Base-by-base conservation (phyloP, 2,329 filamentous ascomycete species). In the Stagonosporopsis vannaccii region DNA sequence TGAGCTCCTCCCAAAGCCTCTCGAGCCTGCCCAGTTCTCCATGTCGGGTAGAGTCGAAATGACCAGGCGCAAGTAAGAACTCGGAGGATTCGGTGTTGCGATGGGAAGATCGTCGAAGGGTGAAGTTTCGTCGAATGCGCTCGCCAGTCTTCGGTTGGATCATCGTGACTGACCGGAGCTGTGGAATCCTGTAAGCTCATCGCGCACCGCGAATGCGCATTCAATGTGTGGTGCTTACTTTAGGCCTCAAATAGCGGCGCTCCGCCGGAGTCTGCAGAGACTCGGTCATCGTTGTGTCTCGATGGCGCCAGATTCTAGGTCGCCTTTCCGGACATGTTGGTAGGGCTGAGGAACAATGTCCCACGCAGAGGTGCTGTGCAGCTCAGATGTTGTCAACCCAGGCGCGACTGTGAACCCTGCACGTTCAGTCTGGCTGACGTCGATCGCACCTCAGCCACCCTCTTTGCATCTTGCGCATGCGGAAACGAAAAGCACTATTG, bases 141-240 rank as follows among this genome's bases (percentile, higher is more conserved):
- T 96, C 90, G 68, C 94, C 93, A 2, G 92, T 97, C 56, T 84
- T 82, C 7, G 94, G 92, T 51, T 96, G 84, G 66, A 98, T 90
- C 75, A 96, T 92, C 40, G 91, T 95, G 63, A 91, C 91, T 73
- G 94, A 90, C 64, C 90, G 88, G 59, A 96, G 82, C 83, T 92
- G 66, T 51, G 33, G 37, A 7, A 6, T 54, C 6, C 49, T 51
- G 68, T 75, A 26, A 72, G 67, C 56, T 53, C 41, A 54, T 32
- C 20, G 23, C 19, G 41, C 20, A 22, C 12, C 12, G n/a, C 23
- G 17, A 19, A 6, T 47, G 41, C 40, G 32, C 37, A 6, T 35
- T 19, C 19, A 40, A 58, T 46, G 30, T 17, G 37, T 35, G 56
- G 56, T 52, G 44, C 73, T 65, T 73, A 77, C 75, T 51, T 61